Base-by-base conservation (phyloP, 2,329 filamentous ascomycete species). In the Microascus cirrosus region DNA sequence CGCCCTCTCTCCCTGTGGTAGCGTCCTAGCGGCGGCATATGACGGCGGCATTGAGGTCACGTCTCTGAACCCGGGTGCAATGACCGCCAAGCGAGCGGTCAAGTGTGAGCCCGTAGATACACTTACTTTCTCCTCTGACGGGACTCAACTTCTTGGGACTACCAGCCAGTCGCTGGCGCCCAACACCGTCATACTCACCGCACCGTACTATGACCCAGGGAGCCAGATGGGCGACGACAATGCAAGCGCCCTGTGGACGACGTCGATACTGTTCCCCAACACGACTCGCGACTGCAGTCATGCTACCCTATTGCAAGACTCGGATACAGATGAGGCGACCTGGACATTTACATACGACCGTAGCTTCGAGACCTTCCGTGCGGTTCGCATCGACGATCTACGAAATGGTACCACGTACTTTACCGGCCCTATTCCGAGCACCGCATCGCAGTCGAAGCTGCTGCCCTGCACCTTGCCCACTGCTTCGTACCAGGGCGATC, bases 21-120 rank as follows among this genome's bases (percentile, higher is more conserved):
- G 86, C 51, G 88, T 96, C 15, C 73, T 96, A 53, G 91, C 91
- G 25, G 87, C 90, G 18, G 90, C 90, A 8, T 95, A 92, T 69
- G 85, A 90, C 66, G 88, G 89, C 58, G 89, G 89, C n/a, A 92
- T 96, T 61, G 91, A 96, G 69, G 88, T 96, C 0, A 85, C 89
- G 32, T 88, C 90, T 5, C 74, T 95, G 45, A 82, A 82, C 54
- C 76, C 85, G 2, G 81, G 77, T 57, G 83, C 82, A 28, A 65
- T 86, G 32, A 87, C 82, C 0, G 86, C 91, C 63, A 80, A 86
- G 64, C 79, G 89, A 63, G 82, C 88, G 12, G 88, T 93, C 59
- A 90, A 91, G 65, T 93, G 89, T 65, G 85, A 89, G 65, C 81
- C 80, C 1, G 86, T 92, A 4, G 89, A 93, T 66, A 77, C 83